Evolutionary conservation across 768 basidiomycete genomes (phyloP).

Genomic region (Mycena leptocephala): DNA sequence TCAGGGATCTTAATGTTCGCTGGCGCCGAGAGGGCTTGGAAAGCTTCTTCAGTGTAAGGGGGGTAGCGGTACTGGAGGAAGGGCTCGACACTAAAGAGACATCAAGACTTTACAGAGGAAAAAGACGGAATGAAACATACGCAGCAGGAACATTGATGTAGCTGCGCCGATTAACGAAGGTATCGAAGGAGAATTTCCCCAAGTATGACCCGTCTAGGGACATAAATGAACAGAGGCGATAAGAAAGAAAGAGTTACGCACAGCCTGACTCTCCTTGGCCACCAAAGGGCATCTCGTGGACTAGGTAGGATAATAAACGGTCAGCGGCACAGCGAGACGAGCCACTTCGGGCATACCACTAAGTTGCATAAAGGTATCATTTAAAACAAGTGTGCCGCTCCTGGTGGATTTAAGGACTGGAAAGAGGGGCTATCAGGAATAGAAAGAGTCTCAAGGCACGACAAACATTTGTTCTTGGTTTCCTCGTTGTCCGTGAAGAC

Average conservation of each 20-base stretch:
- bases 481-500: conserved; percentile 24
- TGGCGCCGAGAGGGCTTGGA: conserved; percentile 2
- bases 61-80: conserved; percentile 11
- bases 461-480: conserved; percentile 19
- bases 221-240: neutral
- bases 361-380: conserved; percentile 19
- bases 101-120: neutral
- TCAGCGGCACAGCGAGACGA: too few relatives aligned
- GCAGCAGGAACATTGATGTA: conserved; percentile 21
- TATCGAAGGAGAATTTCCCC: conserved; percentile 21
- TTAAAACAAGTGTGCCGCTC: conserved; percentile 18
- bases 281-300: conserved; percentile 24
- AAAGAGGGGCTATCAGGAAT: neutral
- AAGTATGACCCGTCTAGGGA: conserved; percentile 12
- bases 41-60: conserved; percentile 18
- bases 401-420: conserved; percentile 14
- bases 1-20: conserved; percentile 16
- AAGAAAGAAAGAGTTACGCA: neutral
- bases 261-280: conserved; percentile 21
- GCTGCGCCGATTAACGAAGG: conserved; percentile 21
- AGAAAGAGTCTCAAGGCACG: neutral
- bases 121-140: neutral
- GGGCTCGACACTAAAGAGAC: conserved; percentile 8
- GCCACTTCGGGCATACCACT: neutral
- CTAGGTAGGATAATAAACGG: neutral